Conservation (phyloP, 257 asterid genomes). For the Penstemon eatonii region DNA sequence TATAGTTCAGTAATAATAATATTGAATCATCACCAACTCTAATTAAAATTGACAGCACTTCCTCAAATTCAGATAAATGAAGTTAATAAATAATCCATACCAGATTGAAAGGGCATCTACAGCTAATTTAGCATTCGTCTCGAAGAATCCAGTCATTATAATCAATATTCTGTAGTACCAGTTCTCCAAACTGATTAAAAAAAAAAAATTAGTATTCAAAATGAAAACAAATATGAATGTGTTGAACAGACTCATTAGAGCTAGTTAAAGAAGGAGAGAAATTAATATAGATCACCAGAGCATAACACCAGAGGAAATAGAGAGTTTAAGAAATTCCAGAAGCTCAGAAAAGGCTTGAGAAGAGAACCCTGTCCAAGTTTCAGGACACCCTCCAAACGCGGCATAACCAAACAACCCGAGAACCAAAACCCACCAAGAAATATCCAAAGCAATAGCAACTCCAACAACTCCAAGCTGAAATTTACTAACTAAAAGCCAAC, state of each 20-base stretch:
- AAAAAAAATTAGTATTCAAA: background rate
- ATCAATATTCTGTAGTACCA: slow-evolving; percentile 63
- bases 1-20: too few relatives aligned
- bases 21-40: too few relatives aligned
- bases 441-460: slow-evolving; percentile 33
- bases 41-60: background rate
- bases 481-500: slow-evolving; percentile 36
- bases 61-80: background rate
- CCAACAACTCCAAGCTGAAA: slow-evolving; percentile 40
- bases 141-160: slow-evolving; percentile 48
- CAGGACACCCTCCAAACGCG: slow-evolving; percentile 46
- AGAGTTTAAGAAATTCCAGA: slow-evolving; percentile 40
- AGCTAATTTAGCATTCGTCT: slow-evolving; percentile 38
- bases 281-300: slow-evolving; percentile 34
- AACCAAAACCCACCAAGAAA: slow-evolving; percentile 49
- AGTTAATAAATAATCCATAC: slow-evolving; percentile 19
- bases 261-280: background rate
- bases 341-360: slow-evolving; percentile 43
- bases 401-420: slow-evolving; percentile 33
- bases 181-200: slow-evolving; percentile 55
- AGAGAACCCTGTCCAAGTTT: slow-evolving; percentile 51
- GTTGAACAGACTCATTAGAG: too few relatives aligned
- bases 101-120: slow-evolving; percentile 60
- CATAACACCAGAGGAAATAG: slow-evolving; percentile 56
- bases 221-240: too few relatives aligned